Evolutionary conservation across 2,329 filamentous ascomycete species (phyloP).

Genomic region (Microdochium bolleyi): DNA sequence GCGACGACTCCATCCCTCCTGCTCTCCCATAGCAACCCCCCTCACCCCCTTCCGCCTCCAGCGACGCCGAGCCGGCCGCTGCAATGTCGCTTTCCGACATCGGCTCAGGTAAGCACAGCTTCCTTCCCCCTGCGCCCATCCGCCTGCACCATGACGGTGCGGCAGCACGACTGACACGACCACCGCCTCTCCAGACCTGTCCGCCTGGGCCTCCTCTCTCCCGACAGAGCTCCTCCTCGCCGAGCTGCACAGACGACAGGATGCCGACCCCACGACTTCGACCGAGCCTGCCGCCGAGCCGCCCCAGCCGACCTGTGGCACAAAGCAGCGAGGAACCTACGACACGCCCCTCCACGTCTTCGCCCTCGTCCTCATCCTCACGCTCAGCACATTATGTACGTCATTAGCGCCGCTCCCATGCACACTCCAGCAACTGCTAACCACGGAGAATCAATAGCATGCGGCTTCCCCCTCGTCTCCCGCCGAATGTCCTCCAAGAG

Average conservation of each 20-base stretch:
- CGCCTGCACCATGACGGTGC: neutral
- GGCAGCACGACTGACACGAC: neutral
- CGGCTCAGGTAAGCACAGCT: neutral
- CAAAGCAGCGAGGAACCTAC: conserved; percentile 46
- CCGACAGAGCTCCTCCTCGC: conserved; percentile 42
- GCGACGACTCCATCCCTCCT: neutral
- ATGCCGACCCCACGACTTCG: conserved; percentile 20
- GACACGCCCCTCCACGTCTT: conserved; percentile 61
- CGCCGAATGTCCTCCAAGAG: conserved; percentile 45
- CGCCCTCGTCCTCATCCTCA: conserved; percentile 58
- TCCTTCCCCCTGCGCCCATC: neutral
- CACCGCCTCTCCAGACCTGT: neutral
- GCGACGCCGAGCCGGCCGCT: neutral
- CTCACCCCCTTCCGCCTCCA: neutral
- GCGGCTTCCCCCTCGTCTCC: conserved; percentile 59
- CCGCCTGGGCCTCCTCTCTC: conserved; percentile 35
- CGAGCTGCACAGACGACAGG: conserved; percentile 41
- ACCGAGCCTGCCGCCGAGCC: neutral
- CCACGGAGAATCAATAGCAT: conserved; percentile 33
- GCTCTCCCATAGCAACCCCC: neutral
- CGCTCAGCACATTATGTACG: conserved; percentile 50
- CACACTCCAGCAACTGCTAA: conserved; percentile 4
- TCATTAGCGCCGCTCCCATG: neutral
- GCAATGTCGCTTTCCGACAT: neutral
- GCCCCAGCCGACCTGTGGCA: conserved; percentile 41